Base-by-base conservation (phyloP, 1,284 basidiomycete genomes). In the Pseudozyma hubeiensis region DNA sequence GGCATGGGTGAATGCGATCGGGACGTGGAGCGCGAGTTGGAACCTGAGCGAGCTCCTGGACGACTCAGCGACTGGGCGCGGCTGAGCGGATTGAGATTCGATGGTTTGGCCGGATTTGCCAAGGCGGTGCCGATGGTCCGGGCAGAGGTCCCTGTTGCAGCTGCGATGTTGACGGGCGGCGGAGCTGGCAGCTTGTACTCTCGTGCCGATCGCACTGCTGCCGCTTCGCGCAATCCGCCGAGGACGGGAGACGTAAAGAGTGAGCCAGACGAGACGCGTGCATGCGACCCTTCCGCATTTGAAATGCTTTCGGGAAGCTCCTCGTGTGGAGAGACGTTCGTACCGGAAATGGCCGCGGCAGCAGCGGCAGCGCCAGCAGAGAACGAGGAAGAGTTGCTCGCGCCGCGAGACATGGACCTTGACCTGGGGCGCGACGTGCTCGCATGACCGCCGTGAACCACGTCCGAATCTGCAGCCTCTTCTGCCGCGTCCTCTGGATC, bases 1-100 rank as follows among this genome's bases (percentile, higher is more conserved):
- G 93, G 94, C 76, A 97, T 88, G 0, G 96, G 96, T 1, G 96
- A 98, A 45, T 93, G 90, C 3, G 96, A 98, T 39, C 96, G 91
- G 51, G 95, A 98, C 1, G 93, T 94, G 2, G 94, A 96, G 31
- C 96, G 91, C n/a, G 96, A 98, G 81, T 90, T 94, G 64, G 91
- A 90, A 33, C 65, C 75, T 5, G 84, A 84, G 4, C 72, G 75
- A 19, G 61, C 59, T 3, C 44, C 53, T 13, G 75, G 24, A 33
- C 66, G 70, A 19, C 66, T 64, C 4, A 67, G 43, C 46, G 75
- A 70, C 24, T 70, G 64, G 5, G 67, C 56, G n/a, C 72, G 54
- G 49, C 66, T 53, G n/a, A 75, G 56, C 33, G 67, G 72, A n/a
- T 75, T 75, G 37, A 75, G 72, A 19, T 70, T 66, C 19, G 64